Evolutionary conservation across 192 early-diverging fungal genomes (phyloP).

Genomic region (Coemansia sp.): DNA sequence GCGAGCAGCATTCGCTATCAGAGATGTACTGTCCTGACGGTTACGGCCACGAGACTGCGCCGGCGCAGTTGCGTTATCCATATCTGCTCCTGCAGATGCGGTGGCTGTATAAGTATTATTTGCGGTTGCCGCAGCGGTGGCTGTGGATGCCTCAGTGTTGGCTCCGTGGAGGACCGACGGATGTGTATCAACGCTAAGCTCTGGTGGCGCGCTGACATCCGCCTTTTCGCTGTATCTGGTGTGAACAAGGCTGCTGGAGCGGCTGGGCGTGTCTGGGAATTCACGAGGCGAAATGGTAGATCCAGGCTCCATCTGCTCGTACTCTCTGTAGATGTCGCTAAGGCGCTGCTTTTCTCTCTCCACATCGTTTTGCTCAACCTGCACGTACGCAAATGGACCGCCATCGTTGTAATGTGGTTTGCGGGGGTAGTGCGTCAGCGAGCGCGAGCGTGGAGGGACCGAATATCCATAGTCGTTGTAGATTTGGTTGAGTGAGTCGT

Average conservation of each 20-base stretch:
- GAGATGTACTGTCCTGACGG: conserved; percentile 9
- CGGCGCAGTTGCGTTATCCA: conserved; percentile 4
- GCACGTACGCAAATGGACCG: conserved; percentile 16
- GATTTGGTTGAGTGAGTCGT: conserved; percentile 3
- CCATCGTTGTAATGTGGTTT: conserved; percentile 8
- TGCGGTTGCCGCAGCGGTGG: not conserved
- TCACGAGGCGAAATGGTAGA: conserved; percentile 12
- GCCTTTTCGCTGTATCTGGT: conserved; percentile 1
- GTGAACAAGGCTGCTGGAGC: conserved; percentile 40
- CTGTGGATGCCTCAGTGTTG: not conserved
- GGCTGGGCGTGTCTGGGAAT: conserved; percentile 26
- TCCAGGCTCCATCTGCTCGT: conserved; percentile 23
- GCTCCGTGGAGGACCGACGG: conserved; percentile 6
- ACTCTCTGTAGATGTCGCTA: conserved; percentile 31
- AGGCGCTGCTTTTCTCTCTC: conserved; percentile 41
- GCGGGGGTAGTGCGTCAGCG: conserved; percentile 19
- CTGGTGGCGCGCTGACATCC: not conserved
- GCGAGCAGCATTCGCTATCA: conserved; percentile 11
- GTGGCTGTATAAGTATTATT: conserved; percentile 8
- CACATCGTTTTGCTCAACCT: conserved; percentile 27
- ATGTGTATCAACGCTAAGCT: conserved; percentile 38
- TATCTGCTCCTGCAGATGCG: not conserved
- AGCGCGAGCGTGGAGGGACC: conserved; percentile 43
- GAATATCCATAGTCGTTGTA: conserved; percentile 18
- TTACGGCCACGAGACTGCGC: not conserved